Evolutionary conservation across 345 rosid genomes (phyloP), one percentile per base, ranked within the genome.

Genomic region (Hirschfeldia incana): DNA sequence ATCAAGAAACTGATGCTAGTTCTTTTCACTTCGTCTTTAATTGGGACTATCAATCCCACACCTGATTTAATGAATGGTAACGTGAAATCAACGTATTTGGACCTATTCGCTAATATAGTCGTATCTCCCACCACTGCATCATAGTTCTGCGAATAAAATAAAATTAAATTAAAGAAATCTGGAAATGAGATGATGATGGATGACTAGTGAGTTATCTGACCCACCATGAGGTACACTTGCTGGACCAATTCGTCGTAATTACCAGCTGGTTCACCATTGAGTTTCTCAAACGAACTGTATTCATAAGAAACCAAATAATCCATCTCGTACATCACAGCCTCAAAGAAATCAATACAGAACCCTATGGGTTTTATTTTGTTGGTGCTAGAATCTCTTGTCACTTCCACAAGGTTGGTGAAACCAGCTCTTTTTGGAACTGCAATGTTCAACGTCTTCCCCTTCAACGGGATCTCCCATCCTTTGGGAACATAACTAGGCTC

Each of bases 401-500:
- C 87, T 17, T 76, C 61, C 28, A 88, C 83, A 4, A 90, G 85
- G 5, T 83, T 77, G 0, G 13, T 80, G 60, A 63, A 88, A 7
- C 88, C 89, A 0, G 0, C 5, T 46, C 65, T 86, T 17, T 70
- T 62, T 4, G 92, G 91, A 8, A 90, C 87, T 42, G 85, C 88
- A 4, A 88, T 82, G 1, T 34, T 72, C 53, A 90, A 37, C 80
- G 2, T 86, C 67, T 80, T 85, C 63, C 78, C 85, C 3, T 80
- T 86, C 3, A 86, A 85, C 0, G 91, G 92, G 1, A 84, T 66
- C 65, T 84, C 83, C 89, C 89, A 86, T 2, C 90, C 92, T 73
- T 26, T 87, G 0, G 91, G 89, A 53, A 74, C 70, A 5, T 2
- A 64, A 3, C 59, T 5, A 46, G 82, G 57, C 9, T 69, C 84